Conservation (phyloP, 768 basidiomycete species). For the Amanita muscaria region DNA sequence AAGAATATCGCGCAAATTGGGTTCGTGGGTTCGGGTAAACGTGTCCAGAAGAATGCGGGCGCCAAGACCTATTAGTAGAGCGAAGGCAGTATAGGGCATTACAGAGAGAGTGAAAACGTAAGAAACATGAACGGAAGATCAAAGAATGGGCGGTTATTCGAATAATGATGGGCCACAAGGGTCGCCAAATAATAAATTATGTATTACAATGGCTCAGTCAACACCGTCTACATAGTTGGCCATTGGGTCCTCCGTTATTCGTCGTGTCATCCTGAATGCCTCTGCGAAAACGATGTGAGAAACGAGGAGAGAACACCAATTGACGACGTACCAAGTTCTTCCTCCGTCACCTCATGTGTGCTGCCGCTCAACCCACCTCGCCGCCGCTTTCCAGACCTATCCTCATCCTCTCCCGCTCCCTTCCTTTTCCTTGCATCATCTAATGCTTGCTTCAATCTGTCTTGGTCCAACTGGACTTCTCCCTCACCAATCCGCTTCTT, state of each 20-base stretch:
- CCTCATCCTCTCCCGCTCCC: slow-evolving; percentile 44
- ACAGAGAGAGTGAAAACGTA: not conserved
- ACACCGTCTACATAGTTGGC: slow-evolving; percentile 76
- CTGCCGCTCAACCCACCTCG: slow-evolving; percentile 35
- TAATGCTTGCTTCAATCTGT: slow-evolving; percentile 58
- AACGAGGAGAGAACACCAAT: slow-evolving; percentile 1
- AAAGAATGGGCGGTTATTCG: slow-evolving; percentile 2
- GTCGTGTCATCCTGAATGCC: slow-evolving; percentile 81
- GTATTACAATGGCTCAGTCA: too few species aligned
- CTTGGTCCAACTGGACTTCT: slow-evolving; percentile 66
- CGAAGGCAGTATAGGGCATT: slow-evolving; percentile 47
- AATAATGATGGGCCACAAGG: not conserved
- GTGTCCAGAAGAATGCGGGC: slow-evolving; percentile 62
- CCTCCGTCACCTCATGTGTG: slow-evolving; percentile 81
- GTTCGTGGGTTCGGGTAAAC: slow-evolving; percentile 36
- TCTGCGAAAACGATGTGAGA: slow-evolving; percentile 37
- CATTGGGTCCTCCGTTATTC: slow-evolving; percentile 84
- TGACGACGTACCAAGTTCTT: slow-evolving; percentile 59
- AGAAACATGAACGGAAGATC: slow-evolving; percentile 1
- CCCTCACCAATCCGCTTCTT: slow-evolving; percentile 80
- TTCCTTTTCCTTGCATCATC: slow-evolving; percentile 79
- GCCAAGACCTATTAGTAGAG: slow-evolving; percentile 67
- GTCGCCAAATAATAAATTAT: too few species aligned
- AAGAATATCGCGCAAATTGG: slow-evolving; percentile 49
- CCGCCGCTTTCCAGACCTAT: slow-evolving; percentile 51